Conservation (phyloP, 2,329 filamentous ascomycete species). For the Chaetomium sp. region DNA sequence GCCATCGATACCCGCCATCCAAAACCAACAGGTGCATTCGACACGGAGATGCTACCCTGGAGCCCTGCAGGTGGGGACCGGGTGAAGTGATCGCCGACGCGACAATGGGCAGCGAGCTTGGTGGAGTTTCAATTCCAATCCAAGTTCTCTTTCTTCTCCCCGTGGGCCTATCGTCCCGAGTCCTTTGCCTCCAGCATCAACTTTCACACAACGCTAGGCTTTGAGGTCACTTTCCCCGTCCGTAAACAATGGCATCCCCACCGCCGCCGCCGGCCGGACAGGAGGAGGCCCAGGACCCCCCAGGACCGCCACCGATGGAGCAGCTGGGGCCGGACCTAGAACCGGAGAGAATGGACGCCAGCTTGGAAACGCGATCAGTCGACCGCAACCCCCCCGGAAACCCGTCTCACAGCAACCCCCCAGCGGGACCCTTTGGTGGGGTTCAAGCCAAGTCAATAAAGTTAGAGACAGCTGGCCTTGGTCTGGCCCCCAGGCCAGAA, state of each 20-base stretch:
- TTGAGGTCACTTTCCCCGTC: not conserved
- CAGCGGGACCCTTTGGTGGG: not conserved
- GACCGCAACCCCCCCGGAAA: not conserved
- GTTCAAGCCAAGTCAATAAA: not conserved
- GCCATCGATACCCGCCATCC: not conserved
- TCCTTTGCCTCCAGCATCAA: not conserved
- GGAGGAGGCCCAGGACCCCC: not conserved
- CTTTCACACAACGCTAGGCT: not conserved
- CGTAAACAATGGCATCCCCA: not conserved
- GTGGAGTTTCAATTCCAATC: not conserved
- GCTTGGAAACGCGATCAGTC: not conserved
- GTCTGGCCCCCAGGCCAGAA: not conserved
- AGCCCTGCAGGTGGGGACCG: not conserved
- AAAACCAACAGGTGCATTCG: not conserved
- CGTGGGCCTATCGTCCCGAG: too few species aligned
- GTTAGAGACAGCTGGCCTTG: not conserved
- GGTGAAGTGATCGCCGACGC: not conserved
- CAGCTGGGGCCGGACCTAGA: not conserved
- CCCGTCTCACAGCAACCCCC: not conserved
- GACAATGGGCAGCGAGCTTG: not conserved
- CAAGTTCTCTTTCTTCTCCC: not conserved
- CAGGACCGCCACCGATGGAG: not conserved
- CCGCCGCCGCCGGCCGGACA: not conserved
- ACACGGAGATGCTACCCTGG: not conserved
- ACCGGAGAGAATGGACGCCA: not conserved